Evolutionary conservation across 176 grass and related monocot species (phyloP).

Genomic region (Zoysia japonica): DNA sequence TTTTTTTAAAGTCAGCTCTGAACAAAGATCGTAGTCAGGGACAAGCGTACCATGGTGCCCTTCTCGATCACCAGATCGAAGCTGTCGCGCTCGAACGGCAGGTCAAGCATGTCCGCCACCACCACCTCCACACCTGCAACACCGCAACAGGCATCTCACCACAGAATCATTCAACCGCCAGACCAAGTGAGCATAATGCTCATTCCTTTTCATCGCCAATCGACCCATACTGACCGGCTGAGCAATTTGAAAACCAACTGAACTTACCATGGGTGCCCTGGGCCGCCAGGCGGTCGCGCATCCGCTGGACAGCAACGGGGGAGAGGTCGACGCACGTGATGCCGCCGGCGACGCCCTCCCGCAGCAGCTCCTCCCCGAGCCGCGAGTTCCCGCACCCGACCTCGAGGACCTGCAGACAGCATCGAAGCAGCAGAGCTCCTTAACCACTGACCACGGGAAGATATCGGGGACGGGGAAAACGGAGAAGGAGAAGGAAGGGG

Average conservation of each 20-base stretch:
- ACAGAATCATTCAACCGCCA: neutral
- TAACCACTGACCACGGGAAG: neutral
- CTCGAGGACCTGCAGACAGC: conserved; percentile 57
- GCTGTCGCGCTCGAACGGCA: conserved; percentile 61
- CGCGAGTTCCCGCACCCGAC: conserved; percentile 84
- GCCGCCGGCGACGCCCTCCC: conserved; percentile 66
- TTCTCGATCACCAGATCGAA: conserved; percentile 85
- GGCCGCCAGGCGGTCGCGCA: conserved; percentile 55
- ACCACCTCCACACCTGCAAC: conserved; percentile 70
- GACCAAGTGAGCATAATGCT: neutral
- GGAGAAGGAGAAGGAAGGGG: neutral
- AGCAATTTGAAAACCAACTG: neutral
- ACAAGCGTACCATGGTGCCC: conserved; percentile 64
- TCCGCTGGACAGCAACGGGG: conserved; percentile 66
- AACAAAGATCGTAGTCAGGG: neutral
- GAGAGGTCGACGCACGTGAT: conserved; percentile 88
- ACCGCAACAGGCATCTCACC: neutral
- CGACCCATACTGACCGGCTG: neutral
- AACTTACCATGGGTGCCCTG: conserved; percentile 53
- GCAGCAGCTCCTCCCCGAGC: conserved; percentile 68
- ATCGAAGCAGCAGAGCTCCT: neutral
- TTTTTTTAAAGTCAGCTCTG: neutral
- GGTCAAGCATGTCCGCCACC: conserved; percentile 80
- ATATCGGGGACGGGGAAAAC: neutral
- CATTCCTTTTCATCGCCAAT: neutral